Evolutionary conservation across 2,329 filamentous ascomycete species (phyloP).

Genomic region (Cercospora sp.): DNA sequence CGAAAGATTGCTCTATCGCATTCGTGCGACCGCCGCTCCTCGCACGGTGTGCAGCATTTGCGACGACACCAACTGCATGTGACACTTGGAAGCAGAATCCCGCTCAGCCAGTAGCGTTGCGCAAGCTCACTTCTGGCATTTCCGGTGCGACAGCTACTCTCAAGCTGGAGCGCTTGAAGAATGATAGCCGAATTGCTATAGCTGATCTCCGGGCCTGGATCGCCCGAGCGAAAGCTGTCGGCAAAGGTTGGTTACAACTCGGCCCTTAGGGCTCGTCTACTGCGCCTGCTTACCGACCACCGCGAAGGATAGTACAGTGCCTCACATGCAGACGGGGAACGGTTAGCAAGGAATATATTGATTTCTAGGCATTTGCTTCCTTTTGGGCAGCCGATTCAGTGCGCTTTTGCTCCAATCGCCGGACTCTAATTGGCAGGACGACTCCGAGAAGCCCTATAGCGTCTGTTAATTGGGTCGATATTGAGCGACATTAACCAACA

Average conservation of each 20-base stretch:
- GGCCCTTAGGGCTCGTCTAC: neutral
- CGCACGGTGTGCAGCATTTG: neutral
- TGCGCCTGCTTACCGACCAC: neutral
- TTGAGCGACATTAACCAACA: too few relatives aligned
- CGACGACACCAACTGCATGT: neutral
- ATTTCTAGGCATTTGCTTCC: too few relatives aligned
- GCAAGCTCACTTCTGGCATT: neutral
- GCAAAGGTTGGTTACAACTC: neutral
- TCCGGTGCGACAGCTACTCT: neutral
- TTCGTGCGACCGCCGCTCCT: neutral
- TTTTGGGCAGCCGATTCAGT: too few relatives aligned
- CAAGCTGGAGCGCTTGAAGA: constrained; percentile 1
- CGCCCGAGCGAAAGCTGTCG: neutral
- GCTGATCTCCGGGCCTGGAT: neutral
- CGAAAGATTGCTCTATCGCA: neutral
- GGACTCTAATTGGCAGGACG: too few relatives aligned
- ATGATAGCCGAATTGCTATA: neutral
- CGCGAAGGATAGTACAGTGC: neutral
- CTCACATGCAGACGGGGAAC: too few relatives aligned
- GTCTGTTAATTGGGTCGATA: too few relatives aligned
- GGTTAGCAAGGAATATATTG: too few relatives aligned
- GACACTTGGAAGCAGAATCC: neutral
- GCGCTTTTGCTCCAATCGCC: too few relatives aligned
- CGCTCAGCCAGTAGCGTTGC: neutral
- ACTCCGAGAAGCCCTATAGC: too few relatives aligned